Base-by-base conservation (phyloP, 2,329 filamentous ascomycete species). In the Chalara sp. region DNA sequence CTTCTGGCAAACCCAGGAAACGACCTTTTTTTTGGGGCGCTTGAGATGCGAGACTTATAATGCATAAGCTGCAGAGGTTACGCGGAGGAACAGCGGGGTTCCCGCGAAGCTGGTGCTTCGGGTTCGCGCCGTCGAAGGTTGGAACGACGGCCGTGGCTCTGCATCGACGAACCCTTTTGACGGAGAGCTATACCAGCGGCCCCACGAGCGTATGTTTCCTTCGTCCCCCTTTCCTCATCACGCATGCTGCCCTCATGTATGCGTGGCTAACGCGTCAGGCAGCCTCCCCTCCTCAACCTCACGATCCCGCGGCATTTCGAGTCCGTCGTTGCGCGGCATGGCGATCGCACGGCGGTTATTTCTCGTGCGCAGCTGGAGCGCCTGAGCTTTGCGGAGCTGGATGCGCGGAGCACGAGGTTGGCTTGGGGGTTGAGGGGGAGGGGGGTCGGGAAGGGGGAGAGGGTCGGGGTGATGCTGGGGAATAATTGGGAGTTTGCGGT, bases 401-500 rank as follows among this genome's bases (percentile, higher is more conserved):
- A 97, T 66, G 70, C 76, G 3, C 76, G 81, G 52, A 95, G 89
- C 56, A 92, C 90, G 72, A 74, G 78, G 3, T 73, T 96, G 6
- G 89, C 90, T 1, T 72, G 78, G 47, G 87, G 88, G 0, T 71
- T 96, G 12, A 70, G 77, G 29, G 79, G 79, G 0, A 71, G 85
- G 0, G 89, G 89, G 3, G 87, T 96, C 1, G 75, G 71, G 53
- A 95, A 91, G 63, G 90, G 89, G 5, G 86, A 95, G 65, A 79
- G 89, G 32, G 87, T 97, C 8, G 91, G 88, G 11, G 82, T 96
- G 30, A 92, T 85, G 53, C 72, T 96, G 47, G 92, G 92, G 12
- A 97, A 96, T 68, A 84, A 83, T 41, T 73, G 85, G 59, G 90
- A 96, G 67, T 92, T 89, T 65, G 89, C 88, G 3, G 84, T 85